Base-by-base conservation (phyloP, 257 asterid species). In the Salvia rosmarinus region DNA sequence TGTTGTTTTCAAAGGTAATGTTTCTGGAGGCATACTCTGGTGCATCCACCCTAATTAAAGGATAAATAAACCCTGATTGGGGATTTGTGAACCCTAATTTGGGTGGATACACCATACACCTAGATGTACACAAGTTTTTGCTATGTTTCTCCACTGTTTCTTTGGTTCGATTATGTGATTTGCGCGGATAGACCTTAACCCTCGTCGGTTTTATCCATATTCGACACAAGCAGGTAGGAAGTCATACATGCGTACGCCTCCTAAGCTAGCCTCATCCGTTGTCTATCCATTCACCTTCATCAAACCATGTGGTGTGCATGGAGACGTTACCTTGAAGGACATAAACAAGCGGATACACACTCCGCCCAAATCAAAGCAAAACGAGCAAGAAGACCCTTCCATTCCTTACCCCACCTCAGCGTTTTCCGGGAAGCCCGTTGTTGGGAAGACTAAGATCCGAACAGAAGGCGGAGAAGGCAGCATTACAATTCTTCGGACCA, bases 381-480 rank as follows among this genome's bases (percentile, higher is more conserved):
- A 70, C 64, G 79, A 75, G 23, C 86, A 81, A 35, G 92, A 81
- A 35, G 92, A 86, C 20, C 79, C 81, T 17, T 64, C 79, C 1
- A 83, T 54, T 76, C 35, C 85, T 43, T 89, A 65, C 67, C 95
- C 91, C 37, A 89, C 83, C 16, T 90, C 99, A 32, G 96, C 97
- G 19, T 87, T 93, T 78, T 90, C 97, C 2, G 98, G 98, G 74
- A 93, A 90, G 68, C 98, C 97, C 1, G 97, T 93, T 1, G 90
- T 93, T 3, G 97, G 96, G 19, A 93, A 88, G 82, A 93, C 97
- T 30, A 93, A 89, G 74, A 90, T 93, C 21, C 94, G 84, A 14
- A 93, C 94, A 0, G 94, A 90, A 84, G 95, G 96, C 30, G 95
- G 98, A 49, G 87, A 83, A 79, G 98, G 98, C 68, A 85, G 97